Percentiles rank a stretch among this genome's conserved stretches.
phyloP scores from a whole-genome alignment of 768 basidiomycete genomes.

The Galerina marginata region DNA sequence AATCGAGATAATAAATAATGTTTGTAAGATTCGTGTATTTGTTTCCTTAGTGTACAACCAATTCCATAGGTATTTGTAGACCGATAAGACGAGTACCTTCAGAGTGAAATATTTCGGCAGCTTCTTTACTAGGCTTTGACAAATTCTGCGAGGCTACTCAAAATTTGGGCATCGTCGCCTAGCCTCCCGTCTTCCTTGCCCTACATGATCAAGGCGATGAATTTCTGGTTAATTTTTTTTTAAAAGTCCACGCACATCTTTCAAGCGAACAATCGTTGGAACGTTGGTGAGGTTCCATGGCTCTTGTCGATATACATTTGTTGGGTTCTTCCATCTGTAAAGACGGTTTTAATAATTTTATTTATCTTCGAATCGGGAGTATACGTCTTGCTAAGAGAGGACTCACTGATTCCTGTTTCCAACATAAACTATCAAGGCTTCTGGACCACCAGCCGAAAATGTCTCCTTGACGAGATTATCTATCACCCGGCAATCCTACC shows the following conservation, averaged over 20 bases:
- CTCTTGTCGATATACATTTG: constrained; percentile 61
- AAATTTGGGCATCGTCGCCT: constrained; percentile 45
- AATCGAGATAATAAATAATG: constrained; percentile 14
- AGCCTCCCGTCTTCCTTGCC: constrained; percentile 47
- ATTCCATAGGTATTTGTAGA: too few relatives aligned
- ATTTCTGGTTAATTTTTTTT: too few relatives aligned
- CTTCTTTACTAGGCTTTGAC: constrained; percentile 22
- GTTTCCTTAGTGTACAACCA: too few relatives aligned
- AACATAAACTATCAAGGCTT: constrained; percentile 69
- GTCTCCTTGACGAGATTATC: constrained; percentile 57
- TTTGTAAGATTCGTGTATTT: not conserved
- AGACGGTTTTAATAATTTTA: not conserved
- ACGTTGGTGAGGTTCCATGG: constrained; percentile 66
- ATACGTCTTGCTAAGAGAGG: not conserved
- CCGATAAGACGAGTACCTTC: too few relatives aligned
- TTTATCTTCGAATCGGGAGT: not conserved
- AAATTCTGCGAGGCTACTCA: constrained; percentile 33
- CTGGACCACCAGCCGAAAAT: constrained; percentile 54
- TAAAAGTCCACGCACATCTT: constrained; percentile 44
- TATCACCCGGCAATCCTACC: constrained; percentile 68
- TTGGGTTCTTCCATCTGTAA: constrained; percentile 69
- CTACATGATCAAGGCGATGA: constrained; percentile 23
- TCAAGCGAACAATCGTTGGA: constrained; percentile 69
- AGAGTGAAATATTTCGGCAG: too few relatives aligned
- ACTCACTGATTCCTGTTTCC: constrained; percentile 68